Conservation (phyloP, 2,329 filamentous ascomycete genomes). For the Ambrosiella cleistominuta region DNA sequence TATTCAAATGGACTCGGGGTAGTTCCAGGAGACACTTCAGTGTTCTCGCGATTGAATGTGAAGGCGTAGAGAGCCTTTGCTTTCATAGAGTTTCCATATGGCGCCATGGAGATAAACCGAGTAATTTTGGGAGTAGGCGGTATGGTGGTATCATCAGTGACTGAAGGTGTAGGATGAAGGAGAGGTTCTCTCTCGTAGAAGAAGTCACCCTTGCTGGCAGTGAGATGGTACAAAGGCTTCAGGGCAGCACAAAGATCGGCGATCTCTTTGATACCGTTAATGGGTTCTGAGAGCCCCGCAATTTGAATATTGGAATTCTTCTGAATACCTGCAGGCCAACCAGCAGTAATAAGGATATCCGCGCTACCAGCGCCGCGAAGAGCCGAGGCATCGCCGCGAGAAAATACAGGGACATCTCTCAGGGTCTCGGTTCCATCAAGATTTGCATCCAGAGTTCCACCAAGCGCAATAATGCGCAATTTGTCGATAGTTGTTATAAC, state of each 20-base stretch:
- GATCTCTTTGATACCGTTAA: slow-evolving; percentile 41
- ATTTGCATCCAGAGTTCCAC: slow-evolving; percentile 51
- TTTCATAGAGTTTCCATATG: slow-evolving; percentile 57
- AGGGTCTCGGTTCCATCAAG: slow-evolving; percentile 48
- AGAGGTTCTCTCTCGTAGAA: slow-evolving; percentile 92
- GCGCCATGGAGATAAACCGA: slow-evolving; percentile 76
- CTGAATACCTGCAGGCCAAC: slow-evolving; percentile 66
- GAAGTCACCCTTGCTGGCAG: slow-evolving; percentile 43
- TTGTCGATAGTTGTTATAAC: slow-evolving; percentile 81
- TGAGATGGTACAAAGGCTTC: slow-evolving; percentile 86
- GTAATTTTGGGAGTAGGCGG: slow-evolving; percentile 35
- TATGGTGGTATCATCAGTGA: slow-evolving; percentile 21
- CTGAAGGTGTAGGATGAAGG: slow-evolving; percentile 40
- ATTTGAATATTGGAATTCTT: slow-evolving; percentile 47
- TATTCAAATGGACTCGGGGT: slow-evolving; percentile 59
- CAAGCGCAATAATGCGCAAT: slow-evolving; percentile 70
- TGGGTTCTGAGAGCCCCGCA: slow-evolving; percentile 13
- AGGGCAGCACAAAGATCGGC: slow-evolving; percentile 61
- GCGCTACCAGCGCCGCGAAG: slow-evolving; percentile 60
- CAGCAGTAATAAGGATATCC: slow-evolving; percentile 72
- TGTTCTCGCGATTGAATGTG: slow-evolving; percentile 27
- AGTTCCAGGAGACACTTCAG: slow-evolving; percentile 47
- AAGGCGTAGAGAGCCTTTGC: slow-evolving; percentile 72
- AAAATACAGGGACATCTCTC: slow-evolving; percentile 62
- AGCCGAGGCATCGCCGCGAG: slow-evolving; percentile 55